Percentiles rank a stretch among this genome's conserved stretches.
Evolutionary conservation across 1,284 basidiomycete genomes (phyloP).

Genomic region (Stygiomarasmius scandens): DNA sequence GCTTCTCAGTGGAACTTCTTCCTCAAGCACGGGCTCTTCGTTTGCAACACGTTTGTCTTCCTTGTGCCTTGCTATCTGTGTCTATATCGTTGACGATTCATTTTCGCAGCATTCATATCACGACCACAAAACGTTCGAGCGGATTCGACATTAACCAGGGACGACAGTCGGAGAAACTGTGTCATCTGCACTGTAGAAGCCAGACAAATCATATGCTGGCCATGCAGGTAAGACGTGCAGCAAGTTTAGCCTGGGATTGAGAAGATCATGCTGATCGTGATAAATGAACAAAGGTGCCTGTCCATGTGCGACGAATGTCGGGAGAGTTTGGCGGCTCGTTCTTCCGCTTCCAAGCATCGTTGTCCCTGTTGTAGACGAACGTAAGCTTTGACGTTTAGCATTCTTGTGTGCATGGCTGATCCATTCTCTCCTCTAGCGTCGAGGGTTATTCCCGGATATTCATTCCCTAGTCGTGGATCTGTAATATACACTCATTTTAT

Average conservation of each 20-base stretch:
- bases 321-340: slow-evolving; percentile 65
- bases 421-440: slow-evolving; percentile 44
- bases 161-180: slow-evolving; percentile 52
- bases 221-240: slow-evolving; percentile 60
- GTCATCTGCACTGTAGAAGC: slow-evolving; percentile 75
- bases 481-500: too few species aligned
- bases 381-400: slow-evolving; percentile 39
- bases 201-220: slow-evolving; percentile 77
- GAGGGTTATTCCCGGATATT: slow-evolving; percentile 76
- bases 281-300: slow-evolving; percentile 51
- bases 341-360: slow-evolving; percentile 64
- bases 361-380: slow-evolving; percentile 75
- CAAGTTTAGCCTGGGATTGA: too few species aligned
- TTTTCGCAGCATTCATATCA: not conserved
- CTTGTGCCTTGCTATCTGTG: not conserved
- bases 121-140: slow-evolving; percentile 12
- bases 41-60: slow-evolving; percentile 4
- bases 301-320: slow-evolving; percentile 75
- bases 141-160: slow-evolving; percentile 15
- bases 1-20: slow-evolving; percentile 10
- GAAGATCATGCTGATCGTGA: not conserved
- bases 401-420: slow-evolving; percentile 3
- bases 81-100: not conserved
- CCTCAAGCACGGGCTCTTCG: not conserved
- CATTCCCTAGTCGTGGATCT: slow-evolving; percentile 45